A percentile compares a stretch with the other conserved stretches of the same genome.
These are phyloP conservation scores for Nadsonia commutata DNA, from an alignment of 1,139 yeast species.

Conservation along the genomic window DNA sequence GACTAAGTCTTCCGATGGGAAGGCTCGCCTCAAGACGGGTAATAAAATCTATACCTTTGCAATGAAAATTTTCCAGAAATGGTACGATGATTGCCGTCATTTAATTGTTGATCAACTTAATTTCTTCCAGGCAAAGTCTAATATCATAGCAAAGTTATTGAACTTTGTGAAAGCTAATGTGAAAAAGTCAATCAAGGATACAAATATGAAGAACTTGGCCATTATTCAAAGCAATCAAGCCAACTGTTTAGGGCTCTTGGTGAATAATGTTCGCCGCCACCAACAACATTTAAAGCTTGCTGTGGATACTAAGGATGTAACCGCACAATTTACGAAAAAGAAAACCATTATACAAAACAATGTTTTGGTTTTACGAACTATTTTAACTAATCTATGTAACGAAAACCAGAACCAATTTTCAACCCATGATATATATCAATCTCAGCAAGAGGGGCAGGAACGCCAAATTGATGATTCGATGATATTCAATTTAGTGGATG, in stretches of 20 bases:
- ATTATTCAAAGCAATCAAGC: background rate
- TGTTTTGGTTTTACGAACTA: background rate
- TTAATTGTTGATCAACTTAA: background rate
- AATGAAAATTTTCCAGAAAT: too few relatives aligned
- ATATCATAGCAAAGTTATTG: background rate
- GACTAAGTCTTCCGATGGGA: too few relatives aligned
- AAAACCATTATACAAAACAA: background rate
- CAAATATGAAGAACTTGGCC: background rate
- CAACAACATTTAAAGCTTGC: background rate
- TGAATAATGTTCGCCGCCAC: background rate
- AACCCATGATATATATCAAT: slow-evolving; percentile 5
- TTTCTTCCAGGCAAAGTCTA: background rate
- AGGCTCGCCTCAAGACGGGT: too few relatives aligned
- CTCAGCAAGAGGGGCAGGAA: slow-evolving; percentile 6
- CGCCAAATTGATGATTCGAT: slow-evolving; percentile 2
- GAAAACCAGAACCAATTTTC: slow-evolving; percentile 4
- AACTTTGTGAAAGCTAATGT: background rate
- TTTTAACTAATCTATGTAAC: background rate
- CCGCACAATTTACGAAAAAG: background rate
- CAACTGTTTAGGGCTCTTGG: background rate
- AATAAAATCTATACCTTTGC: too few relatives aligned
- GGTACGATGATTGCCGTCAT: background rate
- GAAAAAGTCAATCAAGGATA: background rate
- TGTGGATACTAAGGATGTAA: background rate
- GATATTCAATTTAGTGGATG: background rate